Evolutionary conservation across 2,329 filamentous ascomycete genomes (phyloP).

Genomic region (Huntiella moniliformis): DNA sequence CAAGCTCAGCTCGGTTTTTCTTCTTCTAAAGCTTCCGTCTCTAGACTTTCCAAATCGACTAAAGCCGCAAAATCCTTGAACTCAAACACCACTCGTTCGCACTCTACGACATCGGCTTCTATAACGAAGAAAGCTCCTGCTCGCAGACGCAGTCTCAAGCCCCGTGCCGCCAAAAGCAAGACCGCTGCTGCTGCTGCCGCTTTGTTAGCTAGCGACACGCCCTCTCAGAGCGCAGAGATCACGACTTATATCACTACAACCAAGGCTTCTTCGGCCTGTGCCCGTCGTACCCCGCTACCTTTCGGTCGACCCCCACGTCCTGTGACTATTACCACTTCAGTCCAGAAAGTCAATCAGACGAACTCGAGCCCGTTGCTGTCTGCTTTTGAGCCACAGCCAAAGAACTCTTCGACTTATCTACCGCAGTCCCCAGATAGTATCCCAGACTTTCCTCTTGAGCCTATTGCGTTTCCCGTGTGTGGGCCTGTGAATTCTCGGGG

Average conservation of each 20-base stretch:
- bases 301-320: slow-evolving; percentile 3
- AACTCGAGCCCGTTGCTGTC: slow-evolving; percentile 2
- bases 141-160: slow-evolving; percentile 8
- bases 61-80: background rate
- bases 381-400: background rate
- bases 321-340: slow-evolving; percentile 1
- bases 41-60: slow-evolving; percentile 2
- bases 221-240: slow-evolving; percentile 4
- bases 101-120: slow-evolving; percentile 2
- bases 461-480: background rate
- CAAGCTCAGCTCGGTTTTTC: slow-evolving; percentile 9
- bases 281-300: slow-evolving; percentile 1
- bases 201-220: background rate
- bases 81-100: background rate
- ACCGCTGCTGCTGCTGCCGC: slow-evolving; percentile 2
- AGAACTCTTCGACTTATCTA: background rate
- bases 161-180: slow-evolving; percentile 9
- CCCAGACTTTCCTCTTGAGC: slow-evolving; percentile 5
- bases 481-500: background rate
- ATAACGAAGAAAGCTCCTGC: background rate
- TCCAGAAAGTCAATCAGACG: background rate
- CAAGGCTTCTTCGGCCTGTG: slow-evolving; percentile 7
- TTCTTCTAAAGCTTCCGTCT: slow-evolving; percentile 5
- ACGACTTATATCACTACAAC: slow-evolving; percentile 9
- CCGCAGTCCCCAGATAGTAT: slow-evolving; percentile 10